Base-by-base conservation (phyloP, 2,329 filamentous ascomycete species). In the Keithomyces neogunnii region DNA sequence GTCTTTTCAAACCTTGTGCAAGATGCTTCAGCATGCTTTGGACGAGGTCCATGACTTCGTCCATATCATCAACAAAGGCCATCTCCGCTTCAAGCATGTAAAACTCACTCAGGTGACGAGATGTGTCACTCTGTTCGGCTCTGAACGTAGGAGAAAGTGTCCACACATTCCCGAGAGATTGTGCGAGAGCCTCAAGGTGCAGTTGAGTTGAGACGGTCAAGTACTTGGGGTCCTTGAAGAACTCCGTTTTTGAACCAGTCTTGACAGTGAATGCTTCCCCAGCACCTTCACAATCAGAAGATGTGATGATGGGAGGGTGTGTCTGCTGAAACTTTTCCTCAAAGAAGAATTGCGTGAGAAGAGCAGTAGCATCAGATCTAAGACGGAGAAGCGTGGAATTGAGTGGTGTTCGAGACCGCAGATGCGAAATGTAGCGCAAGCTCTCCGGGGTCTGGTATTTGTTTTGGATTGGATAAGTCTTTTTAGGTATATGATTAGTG, bases 71-170 rank as follows among this genome's bases (percentile, higher is more conserved):
- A 42, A 85, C 80, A 65, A 96, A 96, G 61, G 83, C 85, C 65
- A 91, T 74, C 68, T 99, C 93, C 13, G 85, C 91, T 69, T 99
- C 93, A 2, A 99, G 80, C 93, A 99, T 97, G 71, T 97, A 97
- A 63, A 99, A 97, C 64, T 99, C 93, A 72, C 89, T 96, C 55
- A 99, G 75, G 69, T 99, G 93, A 31, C 93, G 84, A 5, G 90
- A 85, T 0, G 93, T 97, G 63, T 97, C 91, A 68, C 90, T 96
- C 64, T 84, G 85, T 67, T 96, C 93, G 3, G 93, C 93, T 38
- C 93, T 83, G 64, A 99, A 99, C 0, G 90, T 95, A 3, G 93
- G 93, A 4, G 91, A 93, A 9, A 99, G 72, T 1, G 91, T 88
- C 91, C 93, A 99, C 6, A 97, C 93, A 60, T 87, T 89, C 39